Evolutionary conservation across 208 protist genomes (phyloP).

Genomic region (Naegleria lovaniensis): DNA sequence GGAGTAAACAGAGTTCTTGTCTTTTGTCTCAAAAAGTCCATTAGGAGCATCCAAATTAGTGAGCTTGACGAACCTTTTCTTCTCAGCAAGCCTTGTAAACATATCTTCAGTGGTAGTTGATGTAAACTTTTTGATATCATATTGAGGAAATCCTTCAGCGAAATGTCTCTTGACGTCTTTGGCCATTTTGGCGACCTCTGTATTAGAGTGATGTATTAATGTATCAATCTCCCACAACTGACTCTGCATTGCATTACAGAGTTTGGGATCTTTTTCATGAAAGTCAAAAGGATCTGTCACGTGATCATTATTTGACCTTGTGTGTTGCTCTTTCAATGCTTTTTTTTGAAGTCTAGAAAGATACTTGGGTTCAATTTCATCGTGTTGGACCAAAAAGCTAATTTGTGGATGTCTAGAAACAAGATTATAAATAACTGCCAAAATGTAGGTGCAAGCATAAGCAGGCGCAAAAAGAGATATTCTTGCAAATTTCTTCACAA

Average conservation of each 20-base stretch:
- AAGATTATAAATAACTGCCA: not conserved
- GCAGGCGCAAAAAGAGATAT: not conserved
- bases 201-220: not conserved
- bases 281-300: not conserved
- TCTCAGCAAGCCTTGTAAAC: not conserved
- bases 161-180: not conserved
- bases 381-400: not conserved
- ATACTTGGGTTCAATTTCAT: not conserved
- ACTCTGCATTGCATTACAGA: not conserved
- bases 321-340: not conserved
- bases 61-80: not conserved
- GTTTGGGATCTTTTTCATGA: not conserved
- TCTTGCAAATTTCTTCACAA: not conserved
- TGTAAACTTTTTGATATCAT: not conserved
- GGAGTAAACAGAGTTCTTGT: not conserved
- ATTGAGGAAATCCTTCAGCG: not conserved
- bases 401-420: not conserved
- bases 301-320: not conserved
- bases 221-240: constrained; percentile 12
- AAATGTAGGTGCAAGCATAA: not conserved
- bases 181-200: not conserved
- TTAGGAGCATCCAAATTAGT: not conserved
- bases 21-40: not conserved
- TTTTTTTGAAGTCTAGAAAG: not conserved
- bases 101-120: not conserved